These are phyloP conservation scores for Solanum pimpinellifolium DNA, from an alignment of 257 asterid species.

Conservation along the genomic window DNA sequence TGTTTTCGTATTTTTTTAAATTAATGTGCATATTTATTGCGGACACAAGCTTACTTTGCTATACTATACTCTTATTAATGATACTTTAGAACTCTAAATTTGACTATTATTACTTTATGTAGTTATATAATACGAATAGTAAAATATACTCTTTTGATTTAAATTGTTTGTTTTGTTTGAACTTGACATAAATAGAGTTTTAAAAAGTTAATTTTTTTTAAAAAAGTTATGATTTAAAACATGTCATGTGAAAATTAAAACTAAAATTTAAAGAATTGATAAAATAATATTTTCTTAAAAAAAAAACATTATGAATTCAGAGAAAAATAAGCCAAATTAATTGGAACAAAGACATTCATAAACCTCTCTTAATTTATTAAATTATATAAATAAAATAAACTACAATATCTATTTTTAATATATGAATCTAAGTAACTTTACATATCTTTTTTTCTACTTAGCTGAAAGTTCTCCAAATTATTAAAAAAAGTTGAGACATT, in stretches of 20 bases:
- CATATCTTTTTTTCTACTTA: background rate
- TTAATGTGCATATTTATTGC: background rate
- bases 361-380: background rate
- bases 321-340: background rate
- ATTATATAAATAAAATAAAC: too few species aligned
- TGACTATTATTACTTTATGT: background rate
- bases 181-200: background rate
- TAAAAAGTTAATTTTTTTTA: background rate
- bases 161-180: background rate
- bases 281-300: too few species aligned
- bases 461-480: background rate
- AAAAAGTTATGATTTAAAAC: too few species aligned
- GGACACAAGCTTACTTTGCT: too few species aligned
- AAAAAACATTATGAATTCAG: too few species aligned
- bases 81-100: background rate
- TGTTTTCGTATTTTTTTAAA: too few species aligned
- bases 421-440: background rate
- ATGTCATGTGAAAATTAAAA: background rate
- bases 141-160: background rate
- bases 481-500: background rate
- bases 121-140: background rate
- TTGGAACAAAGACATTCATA: background rate
- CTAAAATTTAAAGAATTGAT: background rate
- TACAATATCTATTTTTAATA: too few species aligned
- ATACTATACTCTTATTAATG: background rate